Evolutionary conservation across 1,284 basidiomycete species (phyloP), one percentile per base, ranked within the genome.

Genomic region (Cystobasidium pallidum): DNA sequence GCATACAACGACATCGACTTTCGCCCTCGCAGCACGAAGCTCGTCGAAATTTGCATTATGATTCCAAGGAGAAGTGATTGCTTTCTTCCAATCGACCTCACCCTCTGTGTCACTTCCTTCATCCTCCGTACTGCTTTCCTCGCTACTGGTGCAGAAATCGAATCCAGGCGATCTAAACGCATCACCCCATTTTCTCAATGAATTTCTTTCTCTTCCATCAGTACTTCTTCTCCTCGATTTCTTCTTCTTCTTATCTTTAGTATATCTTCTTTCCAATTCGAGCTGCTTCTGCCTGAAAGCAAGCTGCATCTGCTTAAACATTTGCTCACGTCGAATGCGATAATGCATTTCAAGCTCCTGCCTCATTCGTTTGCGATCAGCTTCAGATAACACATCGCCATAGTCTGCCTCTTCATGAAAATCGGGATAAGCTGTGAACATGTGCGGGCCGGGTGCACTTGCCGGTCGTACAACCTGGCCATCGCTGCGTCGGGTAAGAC

Each of bases 271-370:
- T 36, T 64, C 45, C 17, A 64, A 17, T 36, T 64, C 62, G 11
- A 30, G 8, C 34, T 66, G 64, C n/a, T 57, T 41, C 32, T 71
- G 39, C 24, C 59, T 34, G 36, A 71, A 71, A 28, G 21, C 61
- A 26, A 34, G 19, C 19, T 71, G 68, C 45, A 71, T 51, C 11
- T 63, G 30, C 59, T 64, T 63, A 21, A 52, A 34, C 68, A 71
- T 63, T 10, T 71, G 32, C 11, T 71, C 61, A 19, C 68, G 68
- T 32, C 52, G 49, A 19, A 39, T 17, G 30, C 28, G 30, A 34
- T 71, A 71, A 41, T 39, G 34, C 4, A 34, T 24, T 24, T 71
- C 39, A 26, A 58, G 47, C 32, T 71, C 68, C 57, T 64, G 45
- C 19, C 21, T 28, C 61, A 71, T 36, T 10, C 47, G 32, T 19